Evolutionary conservation across 1,284 basidiomycete genomes (phyloP).

Genomic region (Puccinia coronata): DNA sequence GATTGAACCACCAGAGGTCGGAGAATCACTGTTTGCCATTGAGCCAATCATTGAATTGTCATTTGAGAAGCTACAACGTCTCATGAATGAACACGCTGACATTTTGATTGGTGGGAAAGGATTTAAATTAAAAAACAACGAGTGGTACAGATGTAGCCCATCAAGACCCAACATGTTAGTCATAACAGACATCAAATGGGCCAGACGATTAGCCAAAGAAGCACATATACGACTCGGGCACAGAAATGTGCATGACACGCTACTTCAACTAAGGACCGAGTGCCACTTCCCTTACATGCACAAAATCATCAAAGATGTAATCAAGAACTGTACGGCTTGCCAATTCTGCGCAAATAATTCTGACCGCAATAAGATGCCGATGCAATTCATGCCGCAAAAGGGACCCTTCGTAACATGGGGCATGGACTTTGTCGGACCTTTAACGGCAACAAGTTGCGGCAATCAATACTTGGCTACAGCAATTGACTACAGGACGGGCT

Average conservation of each 20-base stretch:
- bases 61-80: neutral
- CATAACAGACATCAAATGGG: neutral
- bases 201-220: neutral
- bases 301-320: neutral
- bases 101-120: neutral
- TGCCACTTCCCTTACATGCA: too few species aligned
- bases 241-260: neutral
- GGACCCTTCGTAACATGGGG: conserved; percentile 18
- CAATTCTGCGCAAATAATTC: neutral
- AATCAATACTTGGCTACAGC: too few species aligned
- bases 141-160: neutral
- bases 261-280: neutral
- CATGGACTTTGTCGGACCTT: conserved; percentile 23
- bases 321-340: conserved; percentile 2
- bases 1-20: conserved; percentile 7
- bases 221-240: neutral
- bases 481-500: too few species aligned
- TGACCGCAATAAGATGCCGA: neutral
- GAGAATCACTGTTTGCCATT: neutral
- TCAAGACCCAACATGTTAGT: neutral
- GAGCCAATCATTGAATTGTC: neutral
- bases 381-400: neutral
- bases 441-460: neutral
- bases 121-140: neutral
- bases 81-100: neutral